A percentile compares a stretch with the other conserved stretches of the same genome.
Evolutionary conservation across 192 early-diverging fungal species (phyloP).

Genomic region (Linderina pennispora): DNA sequence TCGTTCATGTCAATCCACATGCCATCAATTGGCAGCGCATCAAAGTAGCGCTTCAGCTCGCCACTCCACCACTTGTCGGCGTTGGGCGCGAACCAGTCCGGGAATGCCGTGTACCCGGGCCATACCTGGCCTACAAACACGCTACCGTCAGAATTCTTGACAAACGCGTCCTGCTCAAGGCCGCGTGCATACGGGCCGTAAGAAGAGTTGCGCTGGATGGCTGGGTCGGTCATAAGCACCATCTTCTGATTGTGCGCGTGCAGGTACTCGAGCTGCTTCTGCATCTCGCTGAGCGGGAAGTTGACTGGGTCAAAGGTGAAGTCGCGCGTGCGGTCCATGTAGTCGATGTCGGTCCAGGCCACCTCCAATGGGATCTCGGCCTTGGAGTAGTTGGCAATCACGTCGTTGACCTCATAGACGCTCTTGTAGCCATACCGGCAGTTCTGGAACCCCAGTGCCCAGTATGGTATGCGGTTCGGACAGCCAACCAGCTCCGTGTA

Average conservation of each 20-base stretch:
- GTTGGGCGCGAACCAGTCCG: constrained; percentile 57
- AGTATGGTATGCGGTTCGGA: constrained; percentile 54
- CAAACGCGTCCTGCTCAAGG: constrained; percentile 46
- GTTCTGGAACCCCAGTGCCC: constrained; percentile 60
- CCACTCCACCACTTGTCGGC: constrained; percentile 45
- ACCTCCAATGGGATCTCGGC: constrained; percentile 56
- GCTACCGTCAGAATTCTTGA: constrained; percentile 52
- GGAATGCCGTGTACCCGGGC: constrained; percentile 60
- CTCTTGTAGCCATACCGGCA: constrained; percentile 59
- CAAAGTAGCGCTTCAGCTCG: constrained; percentile 37
- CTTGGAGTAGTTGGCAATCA: constrained; percentile 49
- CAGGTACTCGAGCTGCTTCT: constrained; percentile 38
- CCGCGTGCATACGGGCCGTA: constrained; percentile 53
- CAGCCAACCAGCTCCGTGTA: constrained; percentile 62
- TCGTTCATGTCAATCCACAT: constrained; percentile 76
- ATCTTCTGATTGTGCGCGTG: constrained; percentile 47
- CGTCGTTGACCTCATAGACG: constrained; percentile 49
- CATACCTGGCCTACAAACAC: constrained; percentile 54
- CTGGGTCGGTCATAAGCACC: constrained; percentile 61
- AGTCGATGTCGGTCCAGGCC: constrained; percentile 67
- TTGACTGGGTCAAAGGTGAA: constrained; percentile 54
- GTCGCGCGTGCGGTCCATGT: constrained; percentile 57
- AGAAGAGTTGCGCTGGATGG: constrained; percentile 44
- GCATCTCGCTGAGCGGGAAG: constrained; percentile 50
- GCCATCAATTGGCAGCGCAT: constrained; percentile 43